Evolutionary conservation across 805 yeast genomes (phyloP).

Genomic region (Candida orba): DNA sequence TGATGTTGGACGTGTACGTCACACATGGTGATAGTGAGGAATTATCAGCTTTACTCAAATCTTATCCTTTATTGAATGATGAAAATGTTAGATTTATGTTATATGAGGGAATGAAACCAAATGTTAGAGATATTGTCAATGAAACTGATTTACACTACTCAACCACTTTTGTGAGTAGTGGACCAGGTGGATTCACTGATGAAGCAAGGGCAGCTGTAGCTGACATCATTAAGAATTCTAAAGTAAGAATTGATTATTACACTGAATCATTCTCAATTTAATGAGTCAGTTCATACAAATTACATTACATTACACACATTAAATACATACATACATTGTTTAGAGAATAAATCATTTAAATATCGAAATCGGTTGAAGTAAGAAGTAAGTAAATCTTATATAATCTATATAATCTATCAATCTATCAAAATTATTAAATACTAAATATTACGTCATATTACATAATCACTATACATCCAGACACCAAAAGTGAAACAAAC

Average conservation of each 20-base stretch:
- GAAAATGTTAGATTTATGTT: slow-evolving; percentile 2
- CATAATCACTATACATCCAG: no score
- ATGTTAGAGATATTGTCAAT: slow-evolving; percentile 8
- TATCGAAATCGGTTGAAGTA: no score
- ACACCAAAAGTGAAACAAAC: no score
- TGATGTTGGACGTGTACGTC: slow-evolving; percentile 11
- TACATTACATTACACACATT: no score
- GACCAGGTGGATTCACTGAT: slow-evolving; percentile 54
- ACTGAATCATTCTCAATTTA: slow-evolving; percentile 25
- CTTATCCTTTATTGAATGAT: slow-evolving; percentile 1
- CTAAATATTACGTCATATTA: no score
- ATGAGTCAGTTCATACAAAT: background rate
- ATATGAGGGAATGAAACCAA: slow-evolving; percentile 12
- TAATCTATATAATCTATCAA: no score
- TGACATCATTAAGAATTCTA: slow-evolving; percentile 26
- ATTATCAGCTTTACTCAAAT: background rate
- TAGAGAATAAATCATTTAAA: background rate
- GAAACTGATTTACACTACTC: slow-evolving; percentile 28
- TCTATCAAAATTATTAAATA: no score
- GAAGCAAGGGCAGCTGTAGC: slow-evolving; percentile 43
- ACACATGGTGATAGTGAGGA: slow-evolving; percentile 10
- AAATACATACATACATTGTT: no score
- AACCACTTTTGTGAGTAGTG: slow-evolving; percentile 51
- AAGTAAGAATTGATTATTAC: slow-evolving; percentile 24
- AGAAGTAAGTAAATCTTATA: no score